These are phyloP conservation scores for Bjerkandera adusta DNA, from an alignment of 1,284 basidiomycete genomes.

Conservation along the genomic window DNA sequence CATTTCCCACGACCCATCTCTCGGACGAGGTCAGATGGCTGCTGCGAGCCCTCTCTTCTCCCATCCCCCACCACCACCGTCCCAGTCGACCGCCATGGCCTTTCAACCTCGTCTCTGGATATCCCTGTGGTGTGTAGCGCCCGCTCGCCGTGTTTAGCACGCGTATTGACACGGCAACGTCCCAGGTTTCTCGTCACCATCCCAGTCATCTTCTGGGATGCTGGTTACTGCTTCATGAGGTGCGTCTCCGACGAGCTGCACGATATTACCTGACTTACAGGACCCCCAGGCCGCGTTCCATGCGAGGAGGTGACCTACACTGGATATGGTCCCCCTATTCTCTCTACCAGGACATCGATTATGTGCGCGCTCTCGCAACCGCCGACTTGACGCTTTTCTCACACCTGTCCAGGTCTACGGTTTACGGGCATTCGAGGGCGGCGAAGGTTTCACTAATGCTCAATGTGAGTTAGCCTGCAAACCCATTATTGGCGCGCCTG, in stretches of 20 bases:
- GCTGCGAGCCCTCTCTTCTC: neutral
- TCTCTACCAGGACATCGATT: constrained; percentile 73
- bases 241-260: constrained; percentile 24
- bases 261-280: neutral
- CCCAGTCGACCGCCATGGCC: constrained; percentile 22
- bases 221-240: constrained; percentile 71
- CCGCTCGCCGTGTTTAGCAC: neutral
- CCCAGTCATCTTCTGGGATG: constrained; percentile 68
- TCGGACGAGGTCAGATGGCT: neutral
- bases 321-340: constrained; percentile 88
- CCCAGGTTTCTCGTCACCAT: constrained; percentile 54
- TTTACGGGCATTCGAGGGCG: constrained; percentile 53
- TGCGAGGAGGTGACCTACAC: constrained; percentile 80
- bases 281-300: constrained; percentile 50
- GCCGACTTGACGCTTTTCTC: neutral
- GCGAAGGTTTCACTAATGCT: constrained; percentile 84
- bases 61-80: constrained; percentile 11
- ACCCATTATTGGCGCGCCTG: neutral
- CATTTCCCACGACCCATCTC: constrained; percentile 14
- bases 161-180: constrained; percentile 7
- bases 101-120: constrained; percentile 24
- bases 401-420: constrained; percentile 65
- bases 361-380: constrained; percentile 34
- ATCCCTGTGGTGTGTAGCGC: constrained; percentile 27
- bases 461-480: constrained; percentile 68